Evolutionary conservation across 805 yeast species (phyloP).

Genomic region (Kurtzmaniella fragi): DNA sequence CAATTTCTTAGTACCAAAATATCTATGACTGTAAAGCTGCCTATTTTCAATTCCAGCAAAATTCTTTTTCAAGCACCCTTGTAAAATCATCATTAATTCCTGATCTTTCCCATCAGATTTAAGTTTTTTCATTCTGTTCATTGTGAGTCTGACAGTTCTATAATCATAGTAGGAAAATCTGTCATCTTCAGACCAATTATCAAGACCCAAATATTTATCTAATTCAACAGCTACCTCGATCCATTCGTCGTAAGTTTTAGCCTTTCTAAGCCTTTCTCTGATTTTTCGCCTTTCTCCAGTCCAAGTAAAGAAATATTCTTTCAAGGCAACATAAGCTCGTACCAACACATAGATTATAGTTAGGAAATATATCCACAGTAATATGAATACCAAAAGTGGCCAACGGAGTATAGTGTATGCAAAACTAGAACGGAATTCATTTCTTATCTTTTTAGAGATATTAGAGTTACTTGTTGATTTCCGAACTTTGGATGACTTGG

Average conservation of each 20-base stretch:
- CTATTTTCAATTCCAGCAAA: conserved; percentile 79
- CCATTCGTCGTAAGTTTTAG: conserved; percentile 60
- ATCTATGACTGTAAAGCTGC: conserved; percentile 64
- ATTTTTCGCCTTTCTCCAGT: conserved; percentile 50
- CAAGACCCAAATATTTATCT: conserved; percentile 55
- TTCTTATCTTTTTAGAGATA: conserved; percentile 13
- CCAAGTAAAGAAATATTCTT: conserved; percentile 59
- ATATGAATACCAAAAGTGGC: conserved; percentile 54
- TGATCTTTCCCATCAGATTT: conserved; percentile 31
- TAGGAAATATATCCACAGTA: conserved; percentile 50
- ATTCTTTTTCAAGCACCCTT: conserved; percentile 64
- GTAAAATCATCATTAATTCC: conserved; percentile 51
- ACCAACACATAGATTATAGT: conserved; percentile 46
- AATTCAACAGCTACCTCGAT: conserved; percentile 48
- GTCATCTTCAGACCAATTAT: conserved; percentile 59
- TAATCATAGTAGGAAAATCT: conserved; percentile 65
- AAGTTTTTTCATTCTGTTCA: conserved; percentile 33
- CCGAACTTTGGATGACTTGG: too few relatives aligned
- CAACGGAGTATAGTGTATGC: conserved; percentile 49
- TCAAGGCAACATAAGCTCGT: conserved; percentile 56
- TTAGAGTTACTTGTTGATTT: conserved; percentile 1
- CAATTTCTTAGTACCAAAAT: conserved; percentile 66
- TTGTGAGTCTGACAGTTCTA: conserved; percentile 48
- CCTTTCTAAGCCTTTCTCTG: conserved; percentile 43
- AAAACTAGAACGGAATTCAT: conserved; percentile 34